Base-by-base conservation (phyloP, 495 filamentous ascomycete genomes). In the Trichoderma asperelloides region DNA sequence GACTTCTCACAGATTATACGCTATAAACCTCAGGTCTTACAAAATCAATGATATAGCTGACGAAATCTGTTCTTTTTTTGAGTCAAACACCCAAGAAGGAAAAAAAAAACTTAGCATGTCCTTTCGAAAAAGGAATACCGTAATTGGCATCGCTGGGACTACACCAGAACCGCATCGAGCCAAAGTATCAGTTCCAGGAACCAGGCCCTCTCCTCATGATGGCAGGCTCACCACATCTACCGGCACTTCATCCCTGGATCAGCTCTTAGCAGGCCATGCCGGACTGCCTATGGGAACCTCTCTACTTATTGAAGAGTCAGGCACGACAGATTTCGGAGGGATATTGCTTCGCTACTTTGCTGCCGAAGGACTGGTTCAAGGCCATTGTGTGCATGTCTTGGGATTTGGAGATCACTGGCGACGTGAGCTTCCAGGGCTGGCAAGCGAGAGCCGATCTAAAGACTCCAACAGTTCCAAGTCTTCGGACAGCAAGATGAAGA, bases 261-360 rank as follows among this genome's bases (percentile, higher is more conserved):
- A 85, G 64, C 82, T 97, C 15, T 83, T 98, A 1, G 92, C 91
- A 27, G 92, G 93, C 0, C 93, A 98, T 79, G 85, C 88, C n/a
- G 95, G 96, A 0, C 82, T 98, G 1, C 85, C 92, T 1, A 80
- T 98, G 21, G 94, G 95, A 0, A 93, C 84, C 37, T 88, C 86
- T 1, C 71, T 98, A 5, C 76, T 98, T 25, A 77, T 98, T n/a
- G 92, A 93, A 71, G 95, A 98, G 70, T 90, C 88, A 71, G 95
- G 94, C 2, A 97, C 93, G 21, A 98, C 95, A 2, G 95, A 98
- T 71, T 98, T 94, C 78, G 89, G 90, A 0, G 92, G 92, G 1
- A 83, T 89, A 65, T 80, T 98, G 68, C 80, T 97, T 23, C 83
- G 90, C 60, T 97, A 93, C 73, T 98, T 92, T 79, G 96, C 91